Evolutionary conservation across 768 basidiomycete genomes (phyloP).

Genomic region (Saitozyma sp.): DNA sequence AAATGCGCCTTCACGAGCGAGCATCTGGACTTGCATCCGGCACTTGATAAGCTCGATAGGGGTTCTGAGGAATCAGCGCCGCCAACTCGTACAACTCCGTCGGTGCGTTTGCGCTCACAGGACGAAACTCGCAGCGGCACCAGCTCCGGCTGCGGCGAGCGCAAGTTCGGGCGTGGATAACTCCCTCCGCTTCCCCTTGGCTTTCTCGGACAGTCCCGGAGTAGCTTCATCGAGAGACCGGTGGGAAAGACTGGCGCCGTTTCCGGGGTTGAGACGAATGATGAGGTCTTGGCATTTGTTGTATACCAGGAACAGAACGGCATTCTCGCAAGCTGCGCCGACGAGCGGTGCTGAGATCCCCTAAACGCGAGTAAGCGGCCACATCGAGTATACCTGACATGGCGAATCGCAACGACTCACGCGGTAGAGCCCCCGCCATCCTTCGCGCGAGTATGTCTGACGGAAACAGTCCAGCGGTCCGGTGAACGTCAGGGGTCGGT

Average conservation of each 20-base stretch:
- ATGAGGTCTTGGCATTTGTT: conserved; percentile 61
- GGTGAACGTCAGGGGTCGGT: conserved; percentile 67
- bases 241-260: neutral
- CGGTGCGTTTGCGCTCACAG: conserved; percentile 60
- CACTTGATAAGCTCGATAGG: conserved; percentile 95
- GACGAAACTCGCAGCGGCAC: conserved; percentile 79
- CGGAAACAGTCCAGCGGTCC: conserved; percentile 85
- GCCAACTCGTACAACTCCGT: neutral
- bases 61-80: conserved; percentile 59
- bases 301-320: conserved; percentile 81
- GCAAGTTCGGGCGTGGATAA: conserved; percentile 62
- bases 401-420: too few relatives aligned
- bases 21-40: conserved; percentile 96
- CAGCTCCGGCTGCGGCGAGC: conserved; percentile 82
- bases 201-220: conserved; percentile 27
- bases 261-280: conserved; percentile 23
- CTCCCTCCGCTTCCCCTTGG: conserved; percentile 38
- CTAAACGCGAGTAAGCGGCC: conserved; percentile 55
- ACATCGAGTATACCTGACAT: too few relatives aligned
- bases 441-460: conserved; percentile 78
- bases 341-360: conserved; percentile 87
- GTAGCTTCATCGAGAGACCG: conserved; percentile 1
- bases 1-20: conserved; percentile 55
- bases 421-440: conserved; percentile 78
- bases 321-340: conserved; percentile 91